Evolutionary conservation across 306 rosid genomes (phyloP), one percentile per base, ranked within the genome.

Genomic region (Fagus sylvatica): DNA sequence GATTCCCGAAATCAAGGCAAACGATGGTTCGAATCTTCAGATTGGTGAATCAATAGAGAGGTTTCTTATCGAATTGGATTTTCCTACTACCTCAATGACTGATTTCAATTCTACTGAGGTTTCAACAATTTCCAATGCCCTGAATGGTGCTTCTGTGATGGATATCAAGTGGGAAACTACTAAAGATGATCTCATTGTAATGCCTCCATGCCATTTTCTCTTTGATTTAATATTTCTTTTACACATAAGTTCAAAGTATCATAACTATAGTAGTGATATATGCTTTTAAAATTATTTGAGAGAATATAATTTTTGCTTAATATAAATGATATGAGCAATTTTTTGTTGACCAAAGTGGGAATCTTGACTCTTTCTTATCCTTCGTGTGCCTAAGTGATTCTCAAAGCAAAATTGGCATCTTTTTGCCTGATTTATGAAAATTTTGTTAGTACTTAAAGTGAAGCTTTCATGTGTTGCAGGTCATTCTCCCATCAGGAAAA

Each of bases 161-260:
- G 88, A 87, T 53, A 76, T 80, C 40, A 85, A 72, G 87, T 8
- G 51, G 51, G 82, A 41, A 76, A 55, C 81, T 6, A 39, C 51
- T 28, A 67, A 9, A 41, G 81, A 85, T 12, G 53, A 89, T 71
- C 32, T 91, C 73, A 28, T 91, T 41, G 97, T 94, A 91, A 84
- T 43, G 82, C 51, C 76, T 74, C 51, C 65, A 56, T 54, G 5
- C 73, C 30, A 22, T 62, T 78, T 73, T 61, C 56, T 68, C 13
- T 11, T 39, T 36, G 59, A 49, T 55, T n/a, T 67, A 46, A n/a
- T 65, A 36, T 33, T 46, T 74, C 33, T 73, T 19, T 15, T 43
- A 3, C 33, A 74, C 75, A 71, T 74, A 2, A 62, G 7, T 71
- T 34, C 11, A 0, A 4, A 3, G 15, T 6, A 7, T 32, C 16